Evolutionary conservation across 1,284 basidiomycete species (phyloP).

Genomic region (Mycosarcoma maydis): DNA sequence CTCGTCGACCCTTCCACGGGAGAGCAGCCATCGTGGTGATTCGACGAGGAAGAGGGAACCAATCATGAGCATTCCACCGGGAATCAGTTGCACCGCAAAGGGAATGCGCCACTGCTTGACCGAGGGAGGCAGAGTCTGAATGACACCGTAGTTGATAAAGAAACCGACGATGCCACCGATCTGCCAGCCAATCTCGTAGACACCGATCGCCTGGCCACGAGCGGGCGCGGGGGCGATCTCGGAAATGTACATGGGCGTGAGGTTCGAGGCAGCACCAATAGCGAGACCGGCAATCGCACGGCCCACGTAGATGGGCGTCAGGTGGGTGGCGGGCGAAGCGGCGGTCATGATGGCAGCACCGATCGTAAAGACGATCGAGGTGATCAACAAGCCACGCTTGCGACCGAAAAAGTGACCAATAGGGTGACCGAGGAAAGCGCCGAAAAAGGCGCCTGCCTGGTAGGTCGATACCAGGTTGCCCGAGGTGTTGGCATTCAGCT

Average conservation of each 20-base stretch:
- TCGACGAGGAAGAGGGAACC: constrained; percentile 71
- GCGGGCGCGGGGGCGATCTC: constrained; percentile 69
- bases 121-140: constrained; percentile 65
- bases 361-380: constrained; percentile 55
- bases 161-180: constrained; percentile 68
- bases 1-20: constrained; percentile 68
- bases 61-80: constrained; percentile 68
- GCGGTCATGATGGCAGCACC: constrained; percentile 60
- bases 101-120: constrained; percentile 71
- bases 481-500: constrained; percentile 59
- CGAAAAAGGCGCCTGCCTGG: constrained; percentile 68
- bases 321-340: constrained; percentile 26
- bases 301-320: constrained; percentile 64
- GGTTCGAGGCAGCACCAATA: constrained; percentile 65
- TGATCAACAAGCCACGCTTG: constrained; percentile 44
- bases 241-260: constrained; percentile 67
- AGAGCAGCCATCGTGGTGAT: constrained; percentile 74
- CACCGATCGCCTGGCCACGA: constrained; percentile 70
- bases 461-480: constrained; percentile 71
- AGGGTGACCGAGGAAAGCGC: constrained; percentile 47
- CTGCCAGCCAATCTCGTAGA: constrained; percentile 70
- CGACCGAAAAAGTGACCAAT: constrained; percentile 38
- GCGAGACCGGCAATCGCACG: constrained; percentile 68
- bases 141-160: constrained; percentile 69
- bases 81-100: constrained; percentile 72